phyloP scores from a whole-genome alignment of 805 yeast species.

The Lachancea sp. region DNA sequence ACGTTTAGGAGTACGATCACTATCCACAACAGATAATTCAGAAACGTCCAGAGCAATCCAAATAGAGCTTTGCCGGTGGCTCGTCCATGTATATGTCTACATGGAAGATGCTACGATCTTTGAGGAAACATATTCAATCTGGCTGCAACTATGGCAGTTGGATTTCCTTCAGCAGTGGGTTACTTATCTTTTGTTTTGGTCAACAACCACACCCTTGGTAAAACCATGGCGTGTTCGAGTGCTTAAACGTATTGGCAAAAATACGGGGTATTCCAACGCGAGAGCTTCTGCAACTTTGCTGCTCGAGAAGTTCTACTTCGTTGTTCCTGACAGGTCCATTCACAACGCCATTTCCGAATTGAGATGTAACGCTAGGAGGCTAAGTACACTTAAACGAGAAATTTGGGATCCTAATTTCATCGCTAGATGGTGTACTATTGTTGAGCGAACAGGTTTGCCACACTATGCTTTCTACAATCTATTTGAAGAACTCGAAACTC shows the following conservation, averaged over 20 bases:
- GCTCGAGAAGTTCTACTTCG: conserved; percentile 16
- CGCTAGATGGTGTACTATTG: conserved; percentile 9
- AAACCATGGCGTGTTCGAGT: conserved; percentile 27
- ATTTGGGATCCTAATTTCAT: conserved; percentile 14
- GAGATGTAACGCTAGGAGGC: conserved; percentile 15
- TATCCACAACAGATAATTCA: conserved; percentile 16
- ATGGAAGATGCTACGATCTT: conserved; percentile 17
- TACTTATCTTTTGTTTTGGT: conserved; percentile 32
- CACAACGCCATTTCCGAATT: conserved; percentile 11
- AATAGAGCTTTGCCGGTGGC: conserved; percentile 30
- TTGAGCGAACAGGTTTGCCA: conserved; percentile 2
- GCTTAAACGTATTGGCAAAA: conserved; percentile 19
- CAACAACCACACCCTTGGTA: conserved; percentile 28
- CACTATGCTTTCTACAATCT: not conserved
- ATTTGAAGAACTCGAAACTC: not conserved
- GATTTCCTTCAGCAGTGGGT: conserved; percentile 33
- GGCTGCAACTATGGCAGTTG: conserved; percentile 34
- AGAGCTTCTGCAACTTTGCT: conserved; percentile 19
- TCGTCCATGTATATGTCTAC: conserved; percentile 28
- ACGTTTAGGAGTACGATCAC: conserved; percentile 28
- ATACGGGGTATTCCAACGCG: conserved; percentile 21
- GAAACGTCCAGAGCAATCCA: conserved; percentile 24
- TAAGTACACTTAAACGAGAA: conserved; percentile 16
- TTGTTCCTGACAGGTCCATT: conserved; percentile 15
- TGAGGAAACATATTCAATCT: conserved; percentile 21